A percentile compares a stretch with the other conserved stretches of the same genome.
These are phyloP conservation scores for Chaetomiaceae sp. DNA, from an alignment of 2,329 filamentous ascomycete genomes.

Conservation along the genomic window DNA sequence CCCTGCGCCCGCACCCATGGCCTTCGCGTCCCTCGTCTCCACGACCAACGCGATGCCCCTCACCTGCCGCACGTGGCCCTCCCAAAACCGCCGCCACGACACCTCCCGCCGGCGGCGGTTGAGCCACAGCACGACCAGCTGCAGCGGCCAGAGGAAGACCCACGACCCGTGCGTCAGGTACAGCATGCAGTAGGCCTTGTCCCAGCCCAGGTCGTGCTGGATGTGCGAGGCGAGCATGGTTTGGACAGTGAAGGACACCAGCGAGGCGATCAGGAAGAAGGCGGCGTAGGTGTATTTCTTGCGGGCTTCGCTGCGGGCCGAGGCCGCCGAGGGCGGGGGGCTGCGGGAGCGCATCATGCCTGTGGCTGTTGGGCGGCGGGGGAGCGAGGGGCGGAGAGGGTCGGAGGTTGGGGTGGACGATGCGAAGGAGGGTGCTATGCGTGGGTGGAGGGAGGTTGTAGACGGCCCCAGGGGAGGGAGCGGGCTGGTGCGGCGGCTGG, in stretches of 20 bases:
- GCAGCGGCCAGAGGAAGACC: conserved; percentile 80
- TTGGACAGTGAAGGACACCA: conserved; percentile 87
- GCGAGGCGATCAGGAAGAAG: conserved; percentile 75
- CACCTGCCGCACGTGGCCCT: conserved; percentile 50
- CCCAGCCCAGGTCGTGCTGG: conserved; percentile 85
- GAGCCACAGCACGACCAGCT: conserved; percentile 73
- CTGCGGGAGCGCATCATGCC: conserved; percentile 67
- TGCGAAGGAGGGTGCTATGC: neutral
- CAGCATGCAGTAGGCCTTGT: conserved; percentile 99
- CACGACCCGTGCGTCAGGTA: conserved; percentile 96
- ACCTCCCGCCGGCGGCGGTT: conserved; percentile 60
- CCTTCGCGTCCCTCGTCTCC: conserved; percentile 68
- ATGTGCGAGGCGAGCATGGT: conserved; percentile 95
- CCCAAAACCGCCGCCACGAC: conserved; percentile 84
- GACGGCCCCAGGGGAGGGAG: neutral
- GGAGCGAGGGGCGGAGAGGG: neutral
- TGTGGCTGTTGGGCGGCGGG: conserved; percentile 52
- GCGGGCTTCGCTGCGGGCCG: conserved; percentile 61
- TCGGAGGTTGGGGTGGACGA: neutral
- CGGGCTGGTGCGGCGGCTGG: conserved; percentile 10
- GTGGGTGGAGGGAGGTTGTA: neutral
- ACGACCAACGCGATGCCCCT: conserved; percentile 72
- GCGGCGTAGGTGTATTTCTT: conserved; percentile 84
- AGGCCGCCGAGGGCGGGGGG: conserved; percentile 54
- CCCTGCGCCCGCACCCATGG: conserved; percentile 30